Percentiles rank a stretch among this genome's conserved stretches.
phyloP scores from a whole-genome alignment of 2,329 filamentous ascomycete species.

The Epichloe aotearoae region DNA sequence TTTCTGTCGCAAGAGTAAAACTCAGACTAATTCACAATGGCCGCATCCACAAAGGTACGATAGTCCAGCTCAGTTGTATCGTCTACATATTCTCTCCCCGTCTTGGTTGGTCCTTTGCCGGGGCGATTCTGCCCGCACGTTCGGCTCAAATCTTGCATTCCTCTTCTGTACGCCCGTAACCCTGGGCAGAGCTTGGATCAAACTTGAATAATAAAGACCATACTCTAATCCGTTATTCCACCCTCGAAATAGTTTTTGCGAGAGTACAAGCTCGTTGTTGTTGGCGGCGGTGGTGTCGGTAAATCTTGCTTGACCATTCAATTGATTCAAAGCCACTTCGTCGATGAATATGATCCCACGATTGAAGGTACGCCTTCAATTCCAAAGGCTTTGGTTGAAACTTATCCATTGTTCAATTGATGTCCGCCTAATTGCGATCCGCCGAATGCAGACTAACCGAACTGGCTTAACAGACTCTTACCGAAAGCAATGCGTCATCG shows the following conservation, averaged over 20 bases:
- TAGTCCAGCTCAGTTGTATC: neutral
- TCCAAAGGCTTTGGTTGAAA: neutral
- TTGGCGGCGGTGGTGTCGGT: slow-evolving; percentile 94
- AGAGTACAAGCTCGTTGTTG: slow-evolving; percentile 94
- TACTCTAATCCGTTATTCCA: neutral
- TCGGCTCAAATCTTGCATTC: neutral
- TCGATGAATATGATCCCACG: slow-evolving; percentile 98
- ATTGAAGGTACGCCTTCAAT: slow-evolving; percentile 62
- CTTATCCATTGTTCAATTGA: neutral
- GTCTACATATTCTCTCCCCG: neutral
- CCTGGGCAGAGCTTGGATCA: neutral
- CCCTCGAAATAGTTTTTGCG: slow-evolving; percentile 51
- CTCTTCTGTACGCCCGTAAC: neutral
- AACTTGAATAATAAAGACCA: neutral
- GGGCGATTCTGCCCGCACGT: neutral
- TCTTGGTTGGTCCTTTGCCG: neutral
- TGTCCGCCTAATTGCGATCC: neutral
- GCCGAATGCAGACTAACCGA: neutral
- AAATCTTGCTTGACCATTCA: slow-evolving; percentile 99
- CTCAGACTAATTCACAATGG: slow-evolving; percentile 16
- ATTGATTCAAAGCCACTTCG: slow-evolving; percentile 90
- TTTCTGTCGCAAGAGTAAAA: neutral
- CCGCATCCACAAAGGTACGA: slow-evolving; percentile 23
- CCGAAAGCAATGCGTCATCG: slow-evolving; percentile 98
- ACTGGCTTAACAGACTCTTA: slow-evolving; percentile 69